These are phyloP conservation scores for Penicillium sp. DNA, from an alignment of 2,329 filamentous ascomycete species.

Conservation along the genomic window DNA sequence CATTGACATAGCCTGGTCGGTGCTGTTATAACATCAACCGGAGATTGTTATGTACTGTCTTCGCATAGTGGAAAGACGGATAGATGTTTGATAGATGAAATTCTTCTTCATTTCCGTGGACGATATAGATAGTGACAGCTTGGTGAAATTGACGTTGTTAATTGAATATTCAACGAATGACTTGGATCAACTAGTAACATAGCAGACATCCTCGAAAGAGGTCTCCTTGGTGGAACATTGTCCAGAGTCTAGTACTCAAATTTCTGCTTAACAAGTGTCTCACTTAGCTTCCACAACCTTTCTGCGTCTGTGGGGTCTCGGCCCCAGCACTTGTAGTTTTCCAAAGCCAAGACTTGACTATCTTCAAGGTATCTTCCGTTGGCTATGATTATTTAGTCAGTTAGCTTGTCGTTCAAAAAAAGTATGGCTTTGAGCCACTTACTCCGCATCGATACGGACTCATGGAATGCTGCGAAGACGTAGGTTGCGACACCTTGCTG, in stretches of 20 bases:
- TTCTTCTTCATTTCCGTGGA: too few species aligned
- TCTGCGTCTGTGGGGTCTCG: conserved; percentile 31
- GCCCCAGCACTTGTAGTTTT: conserved; percentile 8
- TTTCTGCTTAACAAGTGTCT: conserved; percentile 43
- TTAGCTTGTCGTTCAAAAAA: background rate
- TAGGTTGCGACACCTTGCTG: conserved; percentile 34
- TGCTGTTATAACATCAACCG: too few species aligned
- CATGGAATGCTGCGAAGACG: conserved; percentile 35
- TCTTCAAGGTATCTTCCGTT: conserved; percentile 43
- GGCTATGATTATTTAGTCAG: conserved; percentile 17
- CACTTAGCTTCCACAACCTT: conserved; percentile 49
- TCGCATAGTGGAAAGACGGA: too few species aligned
- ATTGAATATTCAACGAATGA: too few species aligned
- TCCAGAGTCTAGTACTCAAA: conserved; percentile 26
- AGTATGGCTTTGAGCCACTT: conserved; percentile 8
- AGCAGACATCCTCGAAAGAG: too few species aligned
- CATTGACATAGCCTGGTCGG: too few species aligned
- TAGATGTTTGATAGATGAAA: too few species aligned
- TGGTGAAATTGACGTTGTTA: too few species aligned
- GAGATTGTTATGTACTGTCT: too few species aligned
- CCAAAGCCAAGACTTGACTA: conserved; percentile 28
- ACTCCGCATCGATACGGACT: conserved; percentile 6
- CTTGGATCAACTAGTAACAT: too few species aligned
- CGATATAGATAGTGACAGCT: too few species aligned
- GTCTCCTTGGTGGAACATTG: background rate